phyloP scores from a whole-genome alignment of 1,284 basidiomycete genomes.

The Leccinum holopus region DNA sequence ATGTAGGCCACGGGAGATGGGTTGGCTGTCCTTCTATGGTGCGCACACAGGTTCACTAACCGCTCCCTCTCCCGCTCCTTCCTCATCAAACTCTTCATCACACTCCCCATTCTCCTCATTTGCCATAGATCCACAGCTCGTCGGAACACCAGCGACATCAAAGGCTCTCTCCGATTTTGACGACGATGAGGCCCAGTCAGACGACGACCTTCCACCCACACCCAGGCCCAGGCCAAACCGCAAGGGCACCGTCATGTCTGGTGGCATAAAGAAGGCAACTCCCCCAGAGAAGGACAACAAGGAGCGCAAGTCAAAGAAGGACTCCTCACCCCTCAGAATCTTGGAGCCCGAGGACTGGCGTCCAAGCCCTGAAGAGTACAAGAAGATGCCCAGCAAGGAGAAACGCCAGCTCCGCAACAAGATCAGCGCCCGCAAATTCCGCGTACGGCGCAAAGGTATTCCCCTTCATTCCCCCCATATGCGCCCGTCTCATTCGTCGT shows the following conservation, averaged over 20 bases:
- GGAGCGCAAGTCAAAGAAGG: slow-evolving; percentile 17
- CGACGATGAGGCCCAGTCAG: slow-evolving; percentile 26
- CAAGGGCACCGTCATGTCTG: slow-evolving; percentile 69
- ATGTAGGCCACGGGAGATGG: not conserved
- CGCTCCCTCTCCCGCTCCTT: slow-evolving; percentile 14
- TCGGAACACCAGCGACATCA: slow-evolving; percentile 44
- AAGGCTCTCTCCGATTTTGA: slow-evolving; percentile 36
- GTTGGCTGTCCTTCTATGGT: not conserved
- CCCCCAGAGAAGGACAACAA: slow-evolving; percentile 40
- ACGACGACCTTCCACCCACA: slow-evolving; percentile 20
- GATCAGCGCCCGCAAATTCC: slow-evolving; percentile 94
- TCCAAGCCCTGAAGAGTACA: slow-evolving; percentile 89
- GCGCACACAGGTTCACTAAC: slow-evolving; percentile 14
- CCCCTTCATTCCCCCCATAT: slow-evolving; percentile 23
- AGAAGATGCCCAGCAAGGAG: slow-evolving; percentile 94
- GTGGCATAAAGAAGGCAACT: slow-evolving; percentile 62
- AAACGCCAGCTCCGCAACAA: slow-evolving; percentile 97
- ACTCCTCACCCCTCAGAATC: slow-evolving; percentile 22
- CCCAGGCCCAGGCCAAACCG: slow-evolving; percentile 47
- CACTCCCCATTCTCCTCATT: slow-evolving; percentile 30
- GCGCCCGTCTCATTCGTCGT: slow-evolving; percentile 5
- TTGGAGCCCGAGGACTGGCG: slow-evolving; percentile 69
- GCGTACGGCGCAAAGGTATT: slow-evolving; percentile 85
- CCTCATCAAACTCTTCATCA: slow-evolving; percentile 20
- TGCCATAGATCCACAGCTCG: slow-evolving; percentile 56